Base-by-base conservation (phyloP, 306 rosid species). In the Trifolium dubium region DNA sequence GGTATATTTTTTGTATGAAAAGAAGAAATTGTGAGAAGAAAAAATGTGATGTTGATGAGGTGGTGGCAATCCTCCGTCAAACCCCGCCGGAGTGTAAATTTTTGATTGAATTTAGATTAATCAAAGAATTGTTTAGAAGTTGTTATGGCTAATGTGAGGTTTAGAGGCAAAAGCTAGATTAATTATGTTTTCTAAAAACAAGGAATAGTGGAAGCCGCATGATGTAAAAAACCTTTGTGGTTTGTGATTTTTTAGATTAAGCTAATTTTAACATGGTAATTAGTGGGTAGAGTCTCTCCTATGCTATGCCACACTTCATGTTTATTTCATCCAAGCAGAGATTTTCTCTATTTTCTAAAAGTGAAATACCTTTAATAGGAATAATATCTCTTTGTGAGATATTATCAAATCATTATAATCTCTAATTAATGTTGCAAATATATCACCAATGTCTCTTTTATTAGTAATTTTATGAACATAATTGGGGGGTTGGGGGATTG, bases 1-100 rank as follows among this genome's bases (percentile, higher is more conserved):
- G 55, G n/a, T 49, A 49, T 49, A 49, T 44, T 14, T 14, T 6
- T 50, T 50, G 18, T 50, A 13, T 46, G 17, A 12, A 46, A 46
- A 46, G 40, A 37, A 37, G 2, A 9, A 7, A 37, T 37, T 6
- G 40, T 12, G 6, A 13, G 53, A 78, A 35, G 41, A 35, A 23
- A 41, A 56, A 63, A 69, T 64, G 83, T 64, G 12, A 12, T 31
- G 55, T 8, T 51, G 63, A 6, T 67, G 41, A 58, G 81, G 77
- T 40, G 58, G 63, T 29, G 63, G 70, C 41, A 44, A 73, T 53
- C 82, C 82, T 79, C 83, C 74, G 49, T 83, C 69, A 72, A 72
- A 83, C 73, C 83, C 79, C 64, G 69, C 30, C 18, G 15, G 74
- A 75, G 66, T 47, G 59, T 66, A 62, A 13, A 41, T 39, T 51